These are phyloP conservation scores for Yarrowia sp. DNA, from an alignment of 805 yeast genomes.

Conservation along the genomic window DNA sequence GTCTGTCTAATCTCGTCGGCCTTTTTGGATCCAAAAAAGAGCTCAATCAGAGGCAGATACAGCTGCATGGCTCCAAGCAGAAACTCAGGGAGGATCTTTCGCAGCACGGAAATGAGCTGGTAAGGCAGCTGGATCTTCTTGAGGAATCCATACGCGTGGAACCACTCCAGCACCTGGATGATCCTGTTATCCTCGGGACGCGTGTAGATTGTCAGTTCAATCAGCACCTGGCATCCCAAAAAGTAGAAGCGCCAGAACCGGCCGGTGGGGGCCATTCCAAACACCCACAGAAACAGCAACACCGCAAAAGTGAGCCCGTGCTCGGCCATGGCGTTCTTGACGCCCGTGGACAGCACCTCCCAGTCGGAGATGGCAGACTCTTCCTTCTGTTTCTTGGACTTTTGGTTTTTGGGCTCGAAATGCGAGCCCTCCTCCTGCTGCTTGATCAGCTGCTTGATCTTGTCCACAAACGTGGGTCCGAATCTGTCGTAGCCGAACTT, in stretches of 20 bases:
- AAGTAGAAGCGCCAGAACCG: slow-evolving; percentile 45
- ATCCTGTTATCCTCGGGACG: slow-evolving; percentile 41
- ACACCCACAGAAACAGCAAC: slow-evolving; percentile 41
- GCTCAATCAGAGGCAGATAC: slow-evolving; percentile 32
- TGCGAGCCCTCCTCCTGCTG: slow-evolving; percentile 38
- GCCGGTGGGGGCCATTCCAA: slow-evolving; percentile 42
- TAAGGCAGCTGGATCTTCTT: slow-evolving; percentile 39
- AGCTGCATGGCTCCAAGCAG: slow-evolving; percentile 29
- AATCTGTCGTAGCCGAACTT: slow-evolving; percentile 83
- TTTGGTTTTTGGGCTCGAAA: neutral
- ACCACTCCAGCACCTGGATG: slow-evolving; percentile 41
- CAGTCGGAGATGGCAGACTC: slow-evolving; percentile 8
- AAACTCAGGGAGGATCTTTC: slow-evolving; percentile 35
- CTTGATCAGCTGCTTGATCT: slow-evolving; percentile 37
- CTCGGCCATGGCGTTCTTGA: slow-evolving; percentile 39
- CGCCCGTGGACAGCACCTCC: slow-evolving; percentile 32
- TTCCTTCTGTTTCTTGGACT: neutral
- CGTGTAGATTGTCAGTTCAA: slow-evolving; percentile 45
- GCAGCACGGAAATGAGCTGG: slow-evolving; percentile 31
- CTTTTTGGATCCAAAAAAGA: slow-evolving; percentile 21
- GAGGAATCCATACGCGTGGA: slow-evolving; percentile 42
- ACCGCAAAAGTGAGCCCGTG: slow-evolving; percentile 41
- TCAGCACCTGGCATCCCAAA: slow-evolving; percentile 41
- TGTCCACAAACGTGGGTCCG: slow-evolving; percentile 68
- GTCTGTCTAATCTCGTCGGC: slow-evolving; percentile 31